phyloP scores from a whole-genome alignment of 2,329 filamentous ascomycete species.

The Phaeomoniella chlamydospora region DNA sequence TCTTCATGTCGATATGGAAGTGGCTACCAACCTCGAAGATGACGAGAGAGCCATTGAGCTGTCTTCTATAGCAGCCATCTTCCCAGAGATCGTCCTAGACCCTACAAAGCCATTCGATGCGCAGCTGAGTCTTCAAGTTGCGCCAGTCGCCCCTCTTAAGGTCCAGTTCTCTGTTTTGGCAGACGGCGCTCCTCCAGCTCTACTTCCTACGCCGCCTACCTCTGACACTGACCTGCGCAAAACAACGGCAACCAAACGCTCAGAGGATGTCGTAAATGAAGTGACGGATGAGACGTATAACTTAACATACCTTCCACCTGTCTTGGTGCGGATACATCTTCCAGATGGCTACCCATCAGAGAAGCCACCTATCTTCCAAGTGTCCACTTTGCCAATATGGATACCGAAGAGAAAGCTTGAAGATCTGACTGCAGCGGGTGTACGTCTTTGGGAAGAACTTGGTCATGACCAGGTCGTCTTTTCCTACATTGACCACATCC shows the following conservation, averaged over 20 bases:
- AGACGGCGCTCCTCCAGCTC: conserved; percentile 18
- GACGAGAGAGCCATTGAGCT: conserved; percentile 49
- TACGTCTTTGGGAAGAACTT: conserved; percentile 44
- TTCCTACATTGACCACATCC: conserved; percentile 45
- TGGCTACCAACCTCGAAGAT: conserved; percentile 18
- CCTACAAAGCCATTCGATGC: conserved; percentile 30
- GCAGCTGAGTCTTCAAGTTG: conserved; percentile 39
- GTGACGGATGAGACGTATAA: conserved; percentile 22
- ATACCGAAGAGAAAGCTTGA: conserved; percentile 29
- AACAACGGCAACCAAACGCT: not conserved
- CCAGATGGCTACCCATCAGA: conserved; percentile 41
- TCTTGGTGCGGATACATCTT: conserved; percentile 37
- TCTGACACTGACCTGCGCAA: conserved; percentile 11
- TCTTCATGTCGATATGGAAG: conserved; percentile 16
- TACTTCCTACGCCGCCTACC: conserved; percentile 27
- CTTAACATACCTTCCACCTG: conserved; percentile 41
- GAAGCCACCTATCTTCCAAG: conserved; percentile 31
- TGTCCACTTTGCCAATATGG: conserved; percentile 36
- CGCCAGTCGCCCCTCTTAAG: conserved; percentile 36
- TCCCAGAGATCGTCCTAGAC: conserved; percentile 41
- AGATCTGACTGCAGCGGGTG: conserved; percentile 31
- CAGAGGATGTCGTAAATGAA: conserved; percentile 12
- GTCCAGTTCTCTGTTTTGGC: conserved; percentile 20
- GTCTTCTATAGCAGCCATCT: conserved; percentile 45
- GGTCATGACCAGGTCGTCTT: conserved; percentile 42